These are phyloP conservation scores for Aspergillus transmontanensis DNA, from an alignment of 2,329 filamentous ascomycete genomes.

Conservation along the genomic window DNA sequence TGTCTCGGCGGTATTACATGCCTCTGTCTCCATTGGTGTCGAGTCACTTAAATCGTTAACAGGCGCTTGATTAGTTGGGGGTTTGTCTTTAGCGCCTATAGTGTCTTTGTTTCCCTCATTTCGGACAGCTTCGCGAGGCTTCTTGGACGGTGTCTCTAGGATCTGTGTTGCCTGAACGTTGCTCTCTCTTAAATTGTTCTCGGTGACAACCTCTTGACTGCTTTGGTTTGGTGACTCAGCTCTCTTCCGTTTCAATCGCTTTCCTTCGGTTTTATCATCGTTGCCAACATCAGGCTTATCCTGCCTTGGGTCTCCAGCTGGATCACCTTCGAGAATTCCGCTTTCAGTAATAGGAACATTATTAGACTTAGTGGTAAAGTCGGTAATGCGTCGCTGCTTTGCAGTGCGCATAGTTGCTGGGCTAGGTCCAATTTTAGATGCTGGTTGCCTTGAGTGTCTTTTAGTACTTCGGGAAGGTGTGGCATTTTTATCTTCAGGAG, in stretches of 20 bases:
- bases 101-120: background rate
- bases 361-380: constrained; percentile 9
- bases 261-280: background rate
- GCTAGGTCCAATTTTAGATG: background rate
- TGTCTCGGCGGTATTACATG: background rate
- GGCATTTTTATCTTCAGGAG: background rate
- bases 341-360: background rate
- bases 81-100: background rate
- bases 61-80: background rate
- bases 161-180: background rate
- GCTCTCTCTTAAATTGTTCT: background rate
- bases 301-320: constrained; percentile 5
- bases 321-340: background rate
- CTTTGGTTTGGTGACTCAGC: background rate
- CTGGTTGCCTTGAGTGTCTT: constrained; percentile 5
- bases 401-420: background rate
- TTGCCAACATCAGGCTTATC: background rate
- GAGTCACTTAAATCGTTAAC: background rate
- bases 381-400: constrained; percentile 24
- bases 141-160: constrained; percentile 17
- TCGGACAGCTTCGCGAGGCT: constrained; percentile 8
- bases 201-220: background rate
- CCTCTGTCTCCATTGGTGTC: background rate
- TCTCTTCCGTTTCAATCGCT: constrained; percentile 5
- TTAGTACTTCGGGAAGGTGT: constrained; percentile 12